Percentiles rank a stretch among this genome's conserved stretches.
These are phyloP conservation scores for Boechera stricta DNA, from an alignment of 345 rosid species.

Conservation along the genomic window DNA sequence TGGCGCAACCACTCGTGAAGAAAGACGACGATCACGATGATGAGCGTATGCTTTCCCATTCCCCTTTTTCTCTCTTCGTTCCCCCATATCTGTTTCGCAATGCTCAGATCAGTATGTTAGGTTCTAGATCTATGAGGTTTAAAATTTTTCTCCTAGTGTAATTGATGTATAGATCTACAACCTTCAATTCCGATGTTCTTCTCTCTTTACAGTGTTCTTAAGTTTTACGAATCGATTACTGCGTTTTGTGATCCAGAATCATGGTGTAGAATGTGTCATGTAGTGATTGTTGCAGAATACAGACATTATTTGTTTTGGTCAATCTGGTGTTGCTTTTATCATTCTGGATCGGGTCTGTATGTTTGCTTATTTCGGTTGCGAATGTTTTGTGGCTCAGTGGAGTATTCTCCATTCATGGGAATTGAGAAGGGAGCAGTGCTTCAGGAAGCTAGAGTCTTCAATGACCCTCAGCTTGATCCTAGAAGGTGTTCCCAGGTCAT, in stretches of 20 bases:
- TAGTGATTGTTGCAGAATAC: background rate
- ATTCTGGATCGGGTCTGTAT: conserved; percentile 1
- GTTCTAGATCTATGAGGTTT: conserved; percentile 59
- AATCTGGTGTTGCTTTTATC: background rate
- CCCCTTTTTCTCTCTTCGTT: background rate
- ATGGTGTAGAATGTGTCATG: background rate
- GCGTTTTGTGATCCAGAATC: no score
- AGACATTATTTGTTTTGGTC: background rate
- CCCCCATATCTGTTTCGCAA: conserved; percentile 14
- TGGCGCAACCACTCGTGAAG: conserved; percentile 94
- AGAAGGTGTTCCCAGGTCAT: conserved; percentile 95
- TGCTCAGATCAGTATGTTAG: conserved; percentile 46
- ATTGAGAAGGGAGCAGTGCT: conserved; percentile 95
- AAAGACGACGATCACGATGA: conserved; percentile 96
- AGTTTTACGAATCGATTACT: background rate
- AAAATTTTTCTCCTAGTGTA: background rate
- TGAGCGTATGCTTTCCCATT: conserved; percentile 55
- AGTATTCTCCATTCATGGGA: conserved; percentile 86
- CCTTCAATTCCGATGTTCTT: background rate
- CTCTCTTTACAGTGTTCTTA: background rate
- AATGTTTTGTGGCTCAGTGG: conserved; percentile 49
- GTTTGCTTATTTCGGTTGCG: background rate
- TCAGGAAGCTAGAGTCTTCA: conserved; percentile 94
- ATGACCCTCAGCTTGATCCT: conserved; percentile 90
- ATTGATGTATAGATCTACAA: conserved; percentile 26